A percentile compares a stretch with the other conserved stretches of the same genome.
Conservation (phyloP, 139 green algal genomes). For the Pleodorina starrii region DNA sequence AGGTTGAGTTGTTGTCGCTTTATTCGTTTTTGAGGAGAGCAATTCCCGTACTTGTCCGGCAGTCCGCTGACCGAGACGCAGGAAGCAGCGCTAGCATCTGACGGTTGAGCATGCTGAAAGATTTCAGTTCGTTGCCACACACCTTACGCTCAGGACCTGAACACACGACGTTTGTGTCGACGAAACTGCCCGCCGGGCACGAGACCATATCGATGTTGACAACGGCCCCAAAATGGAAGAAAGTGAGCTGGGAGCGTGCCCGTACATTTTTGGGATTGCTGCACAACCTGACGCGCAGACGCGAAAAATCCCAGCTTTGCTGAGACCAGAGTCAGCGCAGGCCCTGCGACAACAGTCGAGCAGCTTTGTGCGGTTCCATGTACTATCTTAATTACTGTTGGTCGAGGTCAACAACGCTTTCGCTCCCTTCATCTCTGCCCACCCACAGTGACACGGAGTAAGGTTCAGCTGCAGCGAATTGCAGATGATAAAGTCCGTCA, state of each 20-base stretch:
- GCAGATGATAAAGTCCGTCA: slow-evolving; percentile 23
- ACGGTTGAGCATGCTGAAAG: no score
- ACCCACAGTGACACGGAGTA: slow-evolving; percentile 31
- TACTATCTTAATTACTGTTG: neutral
- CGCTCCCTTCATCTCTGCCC: neutral
- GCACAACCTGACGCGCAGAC: no score
- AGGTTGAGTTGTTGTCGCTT: no score
- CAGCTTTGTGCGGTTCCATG: neutral
- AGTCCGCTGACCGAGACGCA: no score
- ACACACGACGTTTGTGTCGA: neutral
- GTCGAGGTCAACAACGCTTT: neutral
- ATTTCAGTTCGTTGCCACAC: no score
- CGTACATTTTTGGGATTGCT: no score
- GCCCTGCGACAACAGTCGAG: neutral
- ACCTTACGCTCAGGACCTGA: neutral
- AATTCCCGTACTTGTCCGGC: no score
- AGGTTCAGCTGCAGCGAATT: neutral
- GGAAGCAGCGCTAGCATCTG: no score
- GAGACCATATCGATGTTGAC: slow-evolving; percentile 3
- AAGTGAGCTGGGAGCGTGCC: neutral
- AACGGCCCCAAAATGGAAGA: neutral
- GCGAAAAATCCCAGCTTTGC: neutral
- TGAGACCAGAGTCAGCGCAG: neutral
- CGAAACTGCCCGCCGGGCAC: slow-evolving; percentile 3
- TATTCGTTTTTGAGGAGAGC: no score